A percentile compares a stretch with the other conserved stretches of the same genome.
phyloP scores from a whole-genome alignment of 2,329 filamentous ascomycete species.

The Ophiosphaerella korrae region DNA sequence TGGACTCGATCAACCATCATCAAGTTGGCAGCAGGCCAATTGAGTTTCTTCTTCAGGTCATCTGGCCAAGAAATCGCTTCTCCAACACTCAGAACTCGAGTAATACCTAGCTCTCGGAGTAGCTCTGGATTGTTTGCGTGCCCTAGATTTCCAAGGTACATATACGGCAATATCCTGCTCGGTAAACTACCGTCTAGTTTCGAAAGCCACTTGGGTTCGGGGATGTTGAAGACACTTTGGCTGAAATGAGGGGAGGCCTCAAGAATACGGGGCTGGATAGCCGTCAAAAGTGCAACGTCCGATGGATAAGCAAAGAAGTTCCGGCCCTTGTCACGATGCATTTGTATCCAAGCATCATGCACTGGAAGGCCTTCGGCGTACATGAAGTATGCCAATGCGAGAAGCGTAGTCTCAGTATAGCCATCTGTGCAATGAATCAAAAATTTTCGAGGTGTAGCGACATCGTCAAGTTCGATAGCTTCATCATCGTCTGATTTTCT shows the following conservation, averaged over 20 bases:
- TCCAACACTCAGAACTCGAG: conserved; percentile 87
- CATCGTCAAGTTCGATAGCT: conserved; percentile 60
- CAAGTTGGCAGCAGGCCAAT: conserved; percentile 79
- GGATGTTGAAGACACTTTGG: conserved; percentile 59
- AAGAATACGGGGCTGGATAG: conserved; percentile 76
- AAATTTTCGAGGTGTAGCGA: conserved; percentile 63
- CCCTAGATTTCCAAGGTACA: conserved; percentile 92
- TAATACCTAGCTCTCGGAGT: conserved; percentile 78
- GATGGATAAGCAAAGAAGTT: conserved; percentile 97
- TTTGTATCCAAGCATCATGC: conserved; percentile 82
- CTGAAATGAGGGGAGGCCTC: conserved; percentile 66
- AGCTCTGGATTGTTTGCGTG: conserved; percentile 95
- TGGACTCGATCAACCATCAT: conserved; percentile 85
- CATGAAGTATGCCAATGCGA: conserved; percentile 90
- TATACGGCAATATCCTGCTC: conserved; percentile 85
- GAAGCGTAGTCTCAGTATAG: conserved; percentile 90
- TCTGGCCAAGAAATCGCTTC: conserved; percentile 84
- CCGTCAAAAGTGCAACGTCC: conserved; percentile 81
- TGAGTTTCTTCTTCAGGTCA: conserved; percentile 60
- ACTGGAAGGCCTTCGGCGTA: conserved; percentile 83
- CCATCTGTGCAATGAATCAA: conserved; percentile 94
- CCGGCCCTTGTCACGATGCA: conserved; percentile 79
- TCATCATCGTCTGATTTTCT: conserved; percentile 56
- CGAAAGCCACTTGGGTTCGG: conserved; percentile 79
- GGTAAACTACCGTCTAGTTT: conserved; percentile 89